These are phyloP conservation scores for Gaeumannomyces tritici DNA, from an alignment of 2,329 filamentous ascomycete genomes.

Conservation along the genomic window DNA sequence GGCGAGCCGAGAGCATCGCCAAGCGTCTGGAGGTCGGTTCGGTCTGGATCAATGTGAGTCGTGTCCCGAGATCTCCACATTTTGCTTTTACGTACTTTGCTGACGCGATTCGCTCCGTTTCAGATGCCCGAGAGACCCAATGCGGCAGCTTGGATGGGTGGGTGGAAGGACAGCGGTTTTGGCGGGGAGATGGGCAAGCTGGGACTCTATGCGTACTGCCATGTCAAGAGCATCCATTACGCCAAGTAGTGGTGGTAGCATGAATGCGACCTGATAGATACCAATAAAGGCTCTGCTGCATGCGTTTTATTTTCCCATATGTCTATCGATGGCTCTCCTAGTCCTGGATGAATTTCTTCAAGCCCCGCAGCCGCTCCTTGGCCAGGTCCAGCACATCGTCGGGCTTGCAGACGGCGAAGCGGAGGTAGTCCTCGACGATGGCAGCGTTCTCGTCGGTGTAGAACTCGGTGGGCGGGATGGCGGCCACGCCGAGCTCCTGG, in stretches of 20 bases:
- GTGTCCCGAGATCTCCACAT: background rate
- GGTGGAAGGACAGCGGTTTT: conserved; percentile 22
- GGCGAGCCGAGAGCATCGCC: conserved; percentile 40
- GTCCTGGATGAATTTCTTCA: conserved; percentile 58
- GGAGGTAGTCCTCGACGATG: conserved; percentile 84
- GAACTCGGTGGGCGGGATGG: conserved; percentile 94
- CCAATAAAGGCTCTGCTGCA: background rate
- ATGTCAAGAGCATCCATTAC: conserved; percentile 22
- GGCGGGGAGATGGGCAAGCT: conserved; percentile 25
- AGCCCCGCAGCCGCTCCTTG: conserved; percentile 62
- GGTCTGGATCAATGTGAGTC: conserved; percentile 46
- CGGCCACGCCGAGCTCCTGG: conserved; percentile 88
- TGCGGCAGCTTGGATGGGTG: conserved; percentile 19
- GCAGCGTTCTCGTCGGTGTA: conserved; percentile 78
- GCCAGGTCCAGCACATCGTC: conserved; percentile 74
- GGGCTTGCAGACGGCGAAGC: conserved; percentile 94
- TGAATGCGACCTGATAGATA: too few species aligned
- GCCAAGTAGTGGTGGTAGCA: conserved; percentile 12
- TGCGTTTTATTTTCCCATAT: background rate
- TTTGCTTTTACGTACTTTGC: background rate
- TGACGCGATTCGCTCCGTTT: background rate
- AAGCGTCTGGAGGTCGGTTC: conserved; percentile 44
- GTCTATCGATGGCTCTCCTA: background rate
- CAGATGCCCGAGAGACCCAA: conserved; percentile 17
- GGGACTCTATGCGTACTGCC: conserved; percentile 20